Evolutionary conservation across 1,284 basidiomycete species (phyloP).

Genomic region (Exobasidium rhododendri): DNA sequence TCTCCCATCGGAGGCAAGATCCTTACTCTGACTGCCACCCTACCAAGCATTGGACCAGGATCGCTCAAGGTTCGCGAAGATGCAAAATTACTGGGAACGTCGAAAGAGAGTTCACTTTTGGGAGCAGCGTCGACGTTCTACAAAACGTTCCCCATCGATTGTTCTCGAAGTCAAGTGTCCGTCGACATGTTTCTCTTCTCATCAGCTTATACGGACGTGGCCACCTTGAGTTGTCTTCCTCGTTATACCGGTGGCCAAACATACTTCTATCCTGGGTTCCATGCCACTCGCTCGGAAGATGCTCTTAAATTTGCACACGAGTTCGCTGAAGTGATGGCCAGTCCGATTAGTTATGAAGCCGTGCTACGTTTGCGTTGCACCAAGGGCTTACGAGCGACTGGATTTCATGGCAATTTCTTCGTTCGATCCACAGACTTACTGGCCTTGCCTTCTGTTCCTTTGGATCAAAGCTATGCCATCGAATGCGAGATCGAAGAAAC

Average conservation of each 20-base stretch:
- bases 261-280: slow-evolving; percentile 98
- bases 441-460: slow-evolving; percentile 91
- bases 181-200: slow-evolving; percentile 99
- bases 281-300: slow-evolving; percentile 87
- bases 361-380: slow-evolving; percentile 91
- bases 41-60: slow-evolving; percentile 86
- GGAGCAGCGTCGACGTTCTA: slow-evolving; percentile 78
- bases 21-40: slow-evolving; percentile 76
- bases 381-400: slow-evolving; percentile 84
- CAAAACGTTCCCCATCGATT: slow-evolving; percentile 98
- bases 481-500: slow-evolving; percentile 97
- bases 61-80: slow-evolving; percentile 95
- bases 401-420: slow-evolving; percentile 99
- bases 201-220: slow-evolving; percentile 88
- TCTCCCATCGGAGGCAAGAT: slow-evolving; percentile 93
- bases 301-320: slow-evolving; percentile 97
- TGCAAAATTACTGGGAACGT: slow-evolving; percentile 88
- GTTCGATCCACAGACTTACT: slow-evolving; percentile 95
- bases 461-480: slow-evolving; percentile 94
- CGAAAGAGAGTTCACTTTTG: slow-evolving; percentile 65
- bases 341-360: slow-evolving; percentile 93
- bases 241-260: slow-evolving; percentile 98
- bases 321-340: slow-evolving; percentile 85
- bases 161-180: slow-evolving; percentile 91
- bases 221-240: slow-evolving; percentile 83